Percentiles rank a stretch among this genome's conserved stretches.
These are phyloP conservation scores for Geranium rotundifolium DNA, from an alignment of 345 rosid genomes.

Conservation along the genomic window DNA sequence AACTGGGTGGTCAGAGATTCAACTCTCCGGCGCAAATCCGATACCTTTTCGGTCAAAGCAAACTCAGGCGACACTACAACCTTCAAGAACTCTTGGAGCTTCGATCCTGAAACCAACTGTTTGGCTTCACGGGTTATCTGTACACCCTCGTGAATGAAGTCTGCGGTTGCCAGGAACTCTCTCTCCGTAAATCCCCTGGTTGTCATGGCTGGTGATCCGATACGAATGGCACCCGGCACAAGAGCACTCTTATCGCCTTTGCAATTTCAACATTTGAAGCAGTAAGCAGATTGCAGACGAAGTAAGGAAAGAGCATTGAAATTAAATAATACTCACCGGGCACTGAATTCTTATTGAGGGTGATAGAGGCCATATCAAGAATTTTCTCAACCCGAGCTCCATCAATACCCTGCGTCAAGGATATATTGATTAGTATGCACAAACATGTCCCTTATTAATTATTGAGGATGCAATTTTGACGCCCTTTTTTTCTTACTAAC, in stretches of 20 bases:
- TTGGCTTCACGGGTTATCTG: constrained; percentile 62
- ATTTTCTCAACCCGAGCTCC: constrained; percentile 91
- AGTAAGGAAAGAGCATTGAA: neutral
- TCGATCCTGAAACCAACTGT: constrained; percentile 39
- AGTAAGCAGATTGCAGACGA: neutral
- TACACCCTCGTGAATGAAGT: constrained; percentile 77
- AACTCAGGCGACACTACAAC: constrained; percentile 44
- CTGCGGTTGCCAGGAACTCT: constrained; percentile 60
- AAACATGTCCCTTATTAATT: too few species aligned
- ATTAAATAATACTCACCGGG: constrained; percentile 39
- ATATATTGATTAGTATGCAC: neutral
- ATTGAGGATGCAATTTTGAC: neutral
- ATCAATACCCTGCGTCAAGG: constrained; percentile 51
- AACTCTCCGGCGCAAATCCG: constrained; percentile 43
- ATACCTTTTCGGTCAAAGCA: constrained; percentile 37
- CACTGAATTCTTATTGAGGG: constrained; percentile 89
- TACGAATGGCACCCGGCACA: constrained; percentile 88
- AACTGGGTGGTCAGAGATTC: constrained; percentile 65
- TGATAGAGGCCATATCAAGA: constrained; percentile 87
- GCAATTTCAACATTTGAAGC: neutral
- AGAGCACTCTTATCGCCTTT: constrained; percentile 83
- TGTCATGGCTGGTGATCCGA: constrained; percentile 93
- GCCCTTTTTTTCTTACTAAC: too few species aligned
- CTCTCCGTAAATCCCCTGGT: constrained; percentile 71
- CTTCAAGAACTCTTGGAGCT: constrained; percentile 77